Evolutionary conservation across 352 stramenopile genomes (phyloP), one percentile per base, ranked within the genome.

Genomic region (Phytopythium ostracodes): DNA sequence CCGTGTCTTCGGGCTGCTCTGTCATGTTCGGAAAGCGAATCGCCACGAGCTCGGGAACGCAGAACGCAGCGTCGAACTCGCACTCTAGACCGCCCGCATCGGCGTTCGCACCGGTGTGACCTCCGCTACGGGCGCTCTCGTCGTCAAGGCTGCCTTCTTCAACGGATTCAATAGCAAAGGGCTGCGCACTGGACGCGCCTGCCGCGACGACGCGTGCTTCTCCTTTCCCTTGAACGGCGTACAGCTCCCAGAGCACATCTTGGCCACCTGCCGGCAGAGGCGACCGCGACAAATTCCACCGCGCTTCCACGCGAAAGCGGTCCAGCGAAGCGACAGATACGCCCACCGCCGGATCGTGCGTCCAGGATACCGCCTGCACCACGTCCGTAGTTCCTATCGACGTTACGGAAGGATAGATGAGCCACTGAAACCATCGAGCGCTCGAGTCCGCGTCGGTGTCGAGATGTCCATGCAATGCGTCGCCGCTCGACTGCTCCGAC

Each of bases 31-130:
- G 79, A 20, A 91, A 46, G 7, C 63, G 68, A 35, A 91, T 89
- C 12, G 64, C 66, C 7, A 81, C 59, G 24, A 91, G 74, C 59
- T 75, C 77, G 8, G 79, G 79, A 5, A 63, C 24, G 57, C 82
- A 91, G 62, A 87, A 84, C 11, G 70, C 63, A 7, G 69, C 14
- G 35, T 91, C 81, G 29, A 87, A 73, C 43, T 77, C 79, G 56
- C 82, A 91, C 38, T 73, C 53, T 14, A 59, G n/a, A 18, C 18
- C 31, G 17, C 24, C 35, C 9, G 1, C 35, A 15, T 11, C 53
- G 8, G 7, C 14, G 8, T 1, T 49, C 29, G n/a, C 17, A 20
- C 31, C 17, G 15, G 6, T 29, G 15, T n/a, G 22, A 3, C 22
- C 47, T 12, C 12, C 47, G 18, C 33, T 14, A 8, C 18, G 15